Evolutionary conservation across 2,329 filamentous ascomycete species (phyloP).

Genomic region (Pyrenophora seminiperda): DNA sequence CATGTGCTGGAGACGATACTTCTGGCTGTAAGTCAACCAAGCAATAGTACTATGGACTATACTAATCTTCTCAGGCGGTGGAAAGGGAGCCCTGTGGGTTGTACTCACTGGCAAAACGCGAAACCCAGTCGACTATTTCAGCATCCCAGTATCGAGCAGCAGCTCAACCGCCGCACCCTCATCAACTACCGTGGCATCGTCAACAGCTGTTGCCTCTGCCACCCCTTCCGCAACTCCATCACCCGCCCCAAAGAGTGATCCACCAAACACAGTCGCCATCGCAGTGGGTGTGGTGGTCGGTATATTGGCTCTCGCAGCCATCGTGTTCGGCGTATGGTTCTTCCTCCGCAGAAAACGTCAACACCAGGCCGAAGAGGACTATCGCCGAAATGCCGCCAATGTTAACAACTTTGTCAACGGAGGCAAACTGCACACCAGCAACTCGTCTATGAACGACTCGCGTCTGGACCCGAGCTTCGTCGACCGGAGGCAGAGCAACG

Average conservation of each 20-base stretch:
- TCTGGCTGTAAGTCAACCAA: constrained; percentile 63
- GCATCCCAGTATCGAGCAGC: constrained; percentile 26
- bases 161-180: constrained; percentile 24
- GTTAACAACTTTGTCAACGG: constrained; percentile 73
- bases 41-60: not conserved
- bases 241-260: constrained; percentile 43
- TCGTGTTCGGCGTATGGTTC: constrained; percentile 73
- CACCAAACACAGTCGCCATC: constrained; percentile 78
- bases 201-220: constrained; percentile 22
- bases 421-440: constrained; percentile 66
- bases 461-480: constrained; percentile 83
- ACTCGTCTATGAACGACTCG: constrained; percentile 75
- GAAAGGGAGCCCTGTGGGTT: constrained; percentile 57
- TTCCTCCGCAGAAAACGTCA: constrained; percentile 77
- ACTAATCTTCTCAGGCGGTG: constrained; percentile 60
- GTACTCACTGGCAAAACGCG: constrained; percentile 57
- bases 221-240: constrained; percentile 33
- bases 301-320: constrained; percentile 69
- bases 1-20: constrained; percentile 66
- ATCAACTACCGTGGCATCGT: constrained; percentile 20
- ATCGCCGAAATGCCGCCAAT: constrained; percentile 78
- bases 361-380: constrained; percentile 79
- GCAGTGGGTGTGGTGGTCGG: constrained; percentile 87
- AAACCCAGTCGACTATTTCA: constrained; percentile 46
- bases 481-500: constrained; percentile 84